Evolutionary conservation across 2,329 filamentous ascomycete genomes (phyloP).

Genomic region (Helotiales sp.): DNA sequence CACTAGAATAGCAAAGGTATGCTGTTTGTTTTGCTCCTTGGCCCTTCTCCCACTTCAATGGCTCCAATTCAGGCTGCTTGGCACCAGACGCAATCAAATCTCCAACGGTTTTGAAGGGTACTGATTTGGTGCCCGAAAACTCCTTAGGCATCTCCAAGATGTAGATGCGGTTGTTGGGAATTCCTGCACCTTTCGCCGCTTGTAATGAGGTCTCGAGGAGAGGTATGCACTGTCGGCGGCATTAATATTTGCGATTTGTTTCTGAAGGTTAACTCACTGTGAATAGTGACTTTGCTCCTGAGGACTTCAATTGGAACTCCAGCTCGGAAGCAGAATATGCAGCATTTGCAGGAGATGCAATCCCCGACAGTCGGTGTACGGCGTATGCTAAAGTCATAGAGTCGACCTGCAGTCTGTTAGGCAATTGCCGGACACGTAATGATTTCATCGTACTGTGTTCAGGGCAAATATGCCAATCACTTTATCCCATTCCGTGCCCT

Average conservation of each 20-base stretch:
- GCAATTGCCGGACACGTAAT: background rate
- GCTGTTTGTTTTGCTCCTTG: conserved; percentile 69
- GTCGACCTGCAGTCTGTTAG: conserved; percentile 58
- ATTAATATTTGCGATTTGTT: background rate
- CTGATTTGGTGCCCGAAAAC: conserved; percentile 47
- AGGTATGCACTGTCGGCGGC: conserved; percentile 51
- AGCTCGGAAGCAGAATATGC: conserved; percentile 82
- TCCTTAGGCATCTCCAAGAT: conserved; percentile 66
- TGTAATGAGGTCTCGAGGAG: conserved; percentile 64
- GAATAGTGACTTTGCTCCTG: conserved; percentile 69
- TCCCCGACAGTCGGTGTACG: conserved; percentile 71
- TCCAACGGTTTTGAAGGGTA: conserved; percentile 67
- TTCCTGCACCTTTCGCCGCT: conserved; percentile 68
- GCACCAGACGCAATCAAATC: conserved; percentile 67
- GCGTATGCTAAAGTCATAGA: conserved; percentile 73
- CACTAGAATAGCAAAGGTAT: conserved; percentile 71
- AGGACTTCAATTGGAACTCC: conserved; percentile 78
- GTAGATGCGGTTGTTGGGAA: conserved; percentile 72
- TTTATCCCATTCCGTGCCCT: conserved; percentile 79
- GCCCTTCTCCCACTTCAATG: conserved; percentile 60
- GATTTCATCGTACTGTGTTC: conserved; percentile 62
- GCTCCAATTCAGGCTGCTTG: conserved; percentile 52
- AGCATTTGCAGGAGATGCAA: conserved; percentile 81
- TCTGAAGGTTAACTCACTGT: conserved; percentile 61
- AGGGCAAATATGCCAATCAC: conserved; percentile 75